phyloP scores from a whole-genome alignment of 129 eudicot species.

The Escallonia herrerae region DNA sequence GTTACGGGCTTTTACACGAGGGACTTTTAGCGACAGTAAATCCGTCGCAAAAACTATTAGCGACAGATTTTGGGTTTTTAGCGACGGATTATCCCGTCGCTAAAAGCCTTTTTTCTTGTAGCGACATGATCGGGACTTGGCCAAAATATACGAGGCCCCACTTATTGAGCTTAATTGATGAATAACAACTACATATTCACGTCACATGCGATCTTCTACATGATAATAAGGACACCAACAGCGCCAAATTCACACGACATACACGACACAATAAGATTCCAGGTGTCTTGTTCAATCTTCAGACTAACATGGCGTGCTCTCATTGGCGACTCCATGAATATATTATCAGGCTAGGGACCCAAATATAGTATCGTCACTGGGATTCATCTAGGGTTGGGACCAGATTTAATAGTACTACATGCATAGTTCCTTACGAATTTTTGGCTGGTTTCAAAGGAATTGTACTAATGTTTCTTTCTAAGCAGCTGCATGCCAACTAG shows the following conservation, averaged over 20 bases:
- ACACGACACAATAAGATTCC: constrained; percentile 13
- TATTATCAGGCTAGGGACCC: not conserved
- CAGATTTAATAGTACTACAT: not conserved
- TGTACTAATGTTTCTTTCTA: not conserved
- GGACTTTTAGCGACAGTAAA: too few species aligned
- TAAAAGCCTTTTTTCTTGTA: too few species aligned
- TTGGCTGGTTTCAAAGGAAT: constrained; percentile 3
- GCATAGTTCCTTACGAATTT: not conserved
- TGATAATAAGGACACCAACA: constrained; percentile 9
- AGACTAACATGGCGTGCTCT: not conserved
- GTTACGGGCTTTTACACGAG: too few species aligned
- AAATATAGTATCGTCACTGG: too few species aligned
- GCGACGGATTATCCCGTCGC: too few species aligned
- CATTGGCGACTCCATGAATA: not conserved
- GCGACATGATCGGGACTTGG: constrained; percentile 15
- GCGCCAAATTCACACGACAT: constrained; percentile 3
- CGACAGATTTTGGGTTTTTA: too few species aligned
- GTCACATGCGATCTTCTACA: constrained; percentile 18
- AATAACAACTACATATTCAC: constrained; percentile 24
- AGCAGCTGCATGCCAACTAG: constrained; percentile 7
- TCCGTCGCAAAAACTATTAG: too few species aligned
- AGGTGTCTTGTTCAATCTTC: not conserved
- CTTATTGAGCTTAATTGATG: constrained; percentile 31
- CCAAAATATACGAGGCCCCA: constrained; percentile 17
- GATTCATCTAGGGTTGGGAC: constrained; percentile 1